Base-by-base conservation (phyloP, 768 basidiomycete species). In the Cyclocybe aegerita region DNA sequence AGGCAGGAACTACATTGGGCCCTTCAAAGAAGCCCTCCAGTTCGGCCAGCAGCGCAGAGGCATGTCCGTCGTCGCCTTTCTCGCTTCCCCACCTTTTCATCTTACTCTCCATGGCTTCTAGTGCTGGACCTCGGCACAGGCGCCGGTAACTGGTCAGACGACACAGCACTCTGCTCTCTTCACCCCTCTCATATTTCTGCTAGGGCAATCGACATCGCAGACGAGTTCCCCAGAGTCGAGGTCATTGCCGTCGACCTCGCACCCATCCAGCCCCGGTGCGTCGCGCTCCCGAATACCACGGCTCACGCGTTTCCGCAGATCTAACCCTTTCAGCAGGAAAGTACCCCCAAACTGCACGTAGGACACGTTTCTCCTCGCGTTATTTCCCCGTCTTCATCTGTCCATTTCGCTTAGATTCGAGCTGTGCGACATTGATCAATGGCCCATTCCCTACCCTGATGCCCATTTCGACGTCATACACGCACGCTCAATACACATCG, bases 291-390 rank as follows among this genome's bases (percentile, higher is more conserved):
- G 60, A 64, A 61, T 55, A 60, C 57, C 54, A 50, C 52, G 51
- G 56, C 58, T 51, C 42, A 52, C 50, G 45, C 47, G 47, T 48
- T 34, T 33, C 33, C 53, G 46, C 37, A 49, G 46, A 23, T 23
- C 42, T 29, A 43, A 30, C 43, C 16, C 39, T 31, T 41, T 43
- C 16, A 59, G 38, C 62, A 87, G 85, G 54, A 71, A 72, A 33
- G 85, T 87, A 17, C 85, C 85, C 38, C 77, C 78, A 12, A 87
- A 87, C 54, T 87, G 85, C 85, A 82, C 81, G 85, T 86, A 75
- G 70, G 85, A 71, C 49, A 57, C 30, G 34, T 39, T 23, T 39
- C 54, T 45, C 44, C 31, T 43, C 23, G 50, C 42, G 33, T 30
- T 39, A 31, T 36, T 37, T 49, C n/a, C 9, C 10, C 14, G 38